Base-by-base conservation (phyloP, 192 early-diverging fungal species). In the Umbelopsis sp. region DNA sequence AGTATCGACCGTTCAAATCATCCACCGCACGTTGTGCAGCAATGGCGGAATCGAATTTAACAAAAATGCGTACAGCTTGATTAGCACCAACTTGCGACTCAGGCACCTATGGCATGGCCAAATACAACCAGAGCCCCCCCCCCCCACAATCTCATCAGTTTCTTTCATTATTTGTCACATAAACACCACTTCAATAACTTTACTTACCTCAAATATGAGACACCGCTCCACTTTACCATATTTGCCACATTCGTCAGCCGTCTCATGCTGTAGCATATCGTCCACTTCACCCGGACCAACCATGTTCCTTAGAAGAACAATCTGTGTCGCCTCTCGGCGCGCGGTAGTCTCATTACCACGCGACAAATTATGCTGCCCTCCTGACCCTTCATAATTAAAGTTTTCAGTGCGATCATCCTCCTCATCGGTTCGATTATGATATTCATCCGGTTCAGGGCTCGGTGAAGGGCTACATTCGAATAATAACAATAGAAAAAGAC, bases 201-300 rank as follows among this genome's bases (percentile, higher is more conserved):
- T 48, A 44, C 46, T 61, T 66, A 88, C 85, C 82, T 92, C 90
- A 71, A 80, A 89, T 18, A 92, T 87, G 16, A 88, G 71, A 61
- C 90, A 91, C 41, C 80, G 72, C 22, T 86, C 87, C 1, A 94
- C 92, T n/a, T 76, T 69, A 1, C 93, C 93, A 71, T 87, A 94
- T 66, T 91, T 88, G n/a, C 79, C 77, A 73, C 93, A 94, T 70
- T 94, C 93, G 13, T 84, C 86, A 4, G 90, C 88, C 16, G 92
- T 93, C 74, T 94, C 93, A 46, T 88, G 78, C 71, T 92, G 81
- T 52, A 94, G 71, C 33, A 77, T 77, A 61, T 89, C 89, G 55
- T 94, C 93, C 1, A 93, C 93, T 75, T 93, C 88, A 5, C 89
- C 91, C 20, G 88, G 87, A 7, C 89, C 88, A 13, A 93, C 90